Conservation (phyloP, 495 filamentous ascomycete genomes). For the Penicillium manginii region DNA sequence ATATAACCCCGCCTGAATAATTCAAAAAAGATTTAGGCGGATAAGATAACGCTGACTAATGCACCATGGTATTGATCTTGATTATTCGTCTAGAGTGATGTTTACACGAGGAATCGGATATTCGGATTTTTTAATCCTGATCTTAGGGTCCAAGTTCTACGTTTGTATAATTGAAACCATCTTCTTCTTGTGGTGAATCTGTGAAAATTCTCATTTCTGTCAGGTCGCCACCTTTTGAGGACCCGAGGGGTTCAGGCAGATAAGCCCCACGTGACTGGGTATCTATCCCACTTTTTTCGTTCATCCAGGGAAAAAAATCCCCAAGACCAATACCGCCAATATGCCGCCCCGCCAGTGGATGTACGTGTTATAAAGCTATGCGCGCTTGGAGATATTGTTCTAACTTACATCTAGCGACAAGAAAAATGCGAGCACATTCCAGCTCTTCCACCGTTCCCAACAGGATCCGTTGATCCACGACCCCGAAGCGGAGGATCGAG, state of each 20-base stretch:
- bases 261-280: slow-evolving; percentile 42
- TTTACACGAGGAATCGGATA: background rate
- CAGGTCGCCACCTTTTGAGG: slow-evolving; percentile 16
- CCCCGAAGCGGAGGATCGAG: slow-evolving; percentile 75
- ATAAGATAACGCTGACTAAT: slow-evolving; percentile 41
- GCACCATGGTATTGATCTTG: background rate
- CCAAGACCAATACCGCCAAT: slow-evolving; percentile 23
- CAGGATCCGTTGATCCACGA: slow-evolving; percentile 96
- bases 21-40: slow-evolving; percentile 38
- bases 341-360: slow-evolving; percentile 89
- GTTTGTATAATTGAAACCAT: background rate
- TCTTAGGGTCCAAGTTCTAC: background rate
- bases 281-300: slow-evolving; percentile 41
- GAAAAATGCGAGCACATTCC: slow-evolving; percentile 88
- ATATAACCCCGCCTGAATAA: slow-evolving; percentile 35
- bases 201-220: background rate
- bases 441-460: slow-evolving; percentile 93
- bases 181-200: background rate
- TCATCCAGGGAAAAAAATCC: slow-evolving; percentile 25
- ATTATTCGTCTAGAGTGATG: background rate
- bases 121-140: background rate
- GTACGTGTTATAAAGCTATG: slow-evolving; percentile 53
- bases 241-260: slow-evolving; percentile 35
- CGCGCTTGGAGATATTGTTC: background rate
- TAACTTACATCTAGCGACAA: slow-evolving; percentile 69